Conservation (phyloP, 208 protist species). For the Vickermania spadyakhi region DNA sequence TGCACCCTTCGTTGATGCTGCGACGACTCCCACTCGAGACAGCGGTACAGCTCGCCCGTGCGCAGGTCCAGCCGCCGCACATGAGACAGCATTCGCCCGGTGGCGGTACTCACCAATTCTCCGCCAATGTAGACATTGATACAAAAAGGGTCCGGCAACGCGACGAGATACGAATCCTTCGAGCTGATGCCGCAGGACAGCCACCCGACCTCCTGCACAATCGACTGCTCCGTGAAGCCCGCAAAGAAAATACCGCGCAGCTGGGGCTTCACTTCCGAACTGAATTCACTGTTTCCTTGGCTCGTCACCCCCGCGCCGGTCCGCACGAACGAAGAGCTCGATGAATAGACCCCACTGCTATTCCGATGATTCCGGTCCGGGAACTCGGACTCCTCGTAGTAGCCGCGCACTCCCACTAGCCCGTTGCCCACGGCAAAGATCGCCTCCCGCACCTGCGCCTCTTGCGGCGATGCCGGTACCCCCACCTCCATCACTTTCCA, state of each 20-base stretch:
- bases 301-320: background rate
- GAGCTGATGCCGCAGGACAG: constrained; percentile 26
- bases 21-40: constrained; percentile 66
- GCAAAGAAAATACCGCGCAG: constrained; percentile 44
- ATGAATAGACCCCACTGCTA: constrained; percentile 3
- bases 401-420: constrained; percentile 68
- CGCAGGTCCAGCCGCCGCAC: constrained; percentile 56
- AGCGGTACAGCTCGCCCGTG: constrained; percentile 62
- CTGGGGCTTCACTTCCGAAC: background rate
- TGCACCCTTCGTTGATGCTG: constrained; percentile 54
- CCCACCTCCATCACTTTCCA: constrained; percentile 63
- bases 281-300: background rate
- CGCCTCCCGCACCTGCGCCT: constrained; percentile 56
- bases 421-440: constrained; percentile 82
- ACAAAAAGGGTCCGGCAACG: constrained; percentile 74
- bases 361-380: constrained; percentile 8
- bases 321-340: background rate
- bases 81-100: constrained; percentile 42
- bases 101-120: constrained; percentile 61
- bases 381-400: constrained; percentile 41
- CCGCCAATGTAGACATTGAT: constrained; percentile 76
- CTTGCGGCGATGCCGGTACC: constrained; percentile 17
- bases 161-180: constrained; percentile 54
- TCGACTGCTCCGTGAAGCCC: constrained; percentile 65
- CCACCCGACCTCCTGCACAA: constrained; percentile 18